Base-by-base conservation (phyloP, 1,284 basidiomycete species). In the Fistulina hepatica region DNA sequence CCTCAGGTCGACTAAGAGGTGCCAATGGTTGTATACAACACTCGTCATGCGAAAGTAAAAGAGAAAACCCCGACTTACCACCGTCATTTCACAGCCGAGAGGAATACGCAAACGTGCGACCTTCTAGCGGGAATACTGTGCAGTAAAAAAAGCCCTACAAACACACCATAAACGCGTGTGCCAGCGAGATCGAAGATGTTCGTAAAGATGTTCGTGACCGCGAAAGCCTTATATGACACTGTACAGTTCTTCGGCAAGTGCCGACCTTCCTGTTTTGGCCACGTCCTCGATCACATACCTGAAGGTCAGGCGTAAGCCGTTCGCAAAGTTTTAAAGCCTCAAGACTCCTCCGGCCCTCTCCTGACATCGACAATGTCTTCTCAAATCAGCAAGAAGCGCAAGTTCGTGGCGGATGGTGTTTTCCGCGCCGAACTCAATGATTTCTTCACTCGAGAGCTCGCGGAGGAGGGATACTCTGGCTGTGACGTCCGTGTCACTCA, bases 401-500 rank as follows among this genome's bases (percentile, higher is more conserved):
- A 91, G 81, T 97, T 97, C 60, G 89, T 97, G 58, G 92, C 92
- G 48, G 93, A 97, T 61, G 91, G 91, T 81, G 92, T 95, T 44
- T 95, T 95, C 79, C 90, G 90, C 61, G 92, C 93, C 54, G 92
- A 97, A 69, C 78, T 97, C 60, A 92, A 91, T 61, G 93, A 97
- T 65, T 97, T 97, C 76, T 95, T 93, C 72, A 95, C 89, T 48
- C 91, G 94, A 53, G 94, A 98, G 68, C 88, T 98, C 58, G 88
- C 94, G 44, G 94, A 95, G 69, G 95, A 99, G 69, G 95, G 95
- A 56, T 99, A 98, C 78, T 97, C 95, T 64, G 95, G 95, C 45
- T 99, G 95, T 64, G 95, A 98, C 70, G 95, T 99, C 65, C 92
- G 95, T 59, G 93, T 97, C 48, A 98, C 95, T 53, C 95, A 98